Conservation (phyloP, 768 basidiomycete genomes). For the Mrakia blollopis region DNA sequence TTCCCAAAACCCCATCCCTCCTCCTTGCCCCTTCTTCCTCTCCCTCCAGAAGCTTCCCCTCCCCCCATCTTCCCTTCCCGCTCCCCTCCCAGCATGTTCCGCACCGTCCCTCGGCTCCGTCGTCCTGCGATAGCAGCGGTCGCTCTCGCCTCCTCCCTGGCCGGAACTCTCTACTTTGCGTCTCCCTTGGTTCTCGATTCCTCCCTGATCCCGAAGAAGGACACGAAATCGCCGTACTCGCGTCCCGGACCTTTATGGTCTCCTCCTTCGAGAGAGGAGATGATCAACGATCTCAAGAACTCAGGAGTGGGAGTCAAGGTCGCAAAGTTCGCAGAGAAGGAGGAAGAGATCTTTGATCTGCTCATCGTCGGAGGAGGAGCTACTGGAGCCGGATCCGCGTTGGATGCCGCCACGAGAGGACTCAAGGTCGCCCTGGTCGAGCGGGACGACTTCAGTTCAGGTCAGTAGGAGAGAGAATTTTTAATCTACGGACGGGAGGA, state of each 20-base stretch:
- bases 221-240: conserved; percentile 19
- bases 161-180: conserved; percentile 8
- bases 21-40: background rate
- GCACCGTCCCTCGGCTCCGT: conserved; percentile 11
- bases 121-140: conserved; percentile 5
- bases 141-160: background rate
- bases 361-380: conserved; percentile 90
- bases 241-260: conserved; percentile 47
- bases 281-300: conserved; percentile 43
- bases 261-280: conserved; percentile 45
- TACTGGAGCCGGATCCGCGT: conserved; percentile 91
- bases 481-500: background rate
- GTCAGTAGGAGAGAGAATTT: conserved; percentile 47
- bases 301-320: conserved; percentile 37
- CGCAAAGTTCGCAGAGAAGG: conserved; percentile 37
- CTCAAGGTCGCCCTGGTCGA: conserved; percentile 91
- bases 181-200: conserved; percentile 15
- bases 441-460: conserved; percentile 82
- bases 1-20: background rate
- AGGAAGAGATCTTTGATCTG: conserved; percentile 65
- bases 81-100: background rate
- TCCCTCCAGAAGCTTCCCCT: too few relatives aligned
- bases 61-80: background rate
- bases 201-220: background rate
- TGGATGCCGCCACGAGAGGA: conserved; percentile 88